These are phyloP conservation scores for Hyaloscypha finlandica DNA, from an alignment of 495 filamentous ascomycete species.

Conservation along the genomic window DNA sequence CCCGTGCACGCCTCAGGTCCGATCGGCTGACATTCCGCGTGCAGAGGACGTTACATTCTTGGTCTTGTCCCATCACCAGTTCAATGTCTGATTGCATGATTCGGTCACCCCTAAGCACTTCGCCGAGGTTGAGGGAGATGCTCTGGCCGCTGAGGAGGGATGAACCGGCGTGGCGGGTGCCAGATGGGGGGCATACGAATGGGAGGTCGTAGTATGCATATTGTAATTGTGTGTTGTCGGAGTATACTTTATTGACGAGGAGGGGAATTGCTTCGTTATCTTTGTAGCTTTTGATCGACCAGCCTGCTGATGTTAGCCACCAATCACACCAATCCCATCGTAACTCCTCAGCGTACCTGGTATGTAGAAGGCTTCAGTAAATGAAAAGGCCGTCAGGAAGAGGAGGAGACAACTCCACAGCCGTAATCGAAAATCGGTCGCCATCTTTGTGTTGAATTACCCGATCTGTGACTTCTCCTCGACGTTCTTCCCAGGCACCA, in stretches of 20 bases:
- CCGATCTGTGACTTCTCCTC: neutral
- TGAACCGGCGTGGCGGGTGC: conserved; percentile 64
- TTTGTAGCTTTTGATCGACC: conserved; percentile 78
- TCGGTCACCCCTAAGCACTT: conserved; percentile 88
- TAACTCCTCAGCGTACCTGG: conserved; percentile 55
- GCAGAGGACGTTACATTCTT: conserved; percentile 77
- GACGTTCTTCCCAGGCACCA: neutral
- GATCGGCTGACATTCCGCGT: conserved; percentile 62
- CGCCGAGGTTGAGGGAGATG: conserved; percentile 87
- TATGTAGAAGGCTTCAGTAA: conserved; percentile 70
- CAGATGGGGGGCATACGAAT: conserved; percentile 85
- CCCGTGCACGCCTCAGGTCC: conserved; percentile 68
- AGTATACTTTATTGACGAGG: conserved; percentile 95
- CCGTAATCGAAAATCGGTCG: conserved; percentile 36
- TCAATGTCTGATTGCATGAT: conserved; percentile 90
- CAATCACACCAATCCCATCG: conserved; percentile 17
- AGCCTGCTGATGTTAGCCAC: conserved; percentile 48
- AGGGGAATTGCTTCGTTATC: conserved; percentile 81
- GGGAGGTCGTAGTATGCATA: conserved; percentile 94
- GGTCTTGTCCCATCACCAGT: conserved; percentile 77
- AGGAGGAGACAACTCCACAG: conserved; percentile 37
- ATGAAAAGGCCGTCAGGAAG: conserved; percentile 46
- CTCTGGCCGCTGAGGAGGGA: conserved; percentile 78
- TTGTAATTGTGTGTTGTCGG: conserved; percentile 87
- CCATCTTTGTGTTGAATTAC: conserved; percentile 27